Percentiles rank a stretch among this genome's conserved stretches.
Evolutionary conservation across 257 asterid species (phyloP).

Genomic region (Ballota nigra): DNA sequence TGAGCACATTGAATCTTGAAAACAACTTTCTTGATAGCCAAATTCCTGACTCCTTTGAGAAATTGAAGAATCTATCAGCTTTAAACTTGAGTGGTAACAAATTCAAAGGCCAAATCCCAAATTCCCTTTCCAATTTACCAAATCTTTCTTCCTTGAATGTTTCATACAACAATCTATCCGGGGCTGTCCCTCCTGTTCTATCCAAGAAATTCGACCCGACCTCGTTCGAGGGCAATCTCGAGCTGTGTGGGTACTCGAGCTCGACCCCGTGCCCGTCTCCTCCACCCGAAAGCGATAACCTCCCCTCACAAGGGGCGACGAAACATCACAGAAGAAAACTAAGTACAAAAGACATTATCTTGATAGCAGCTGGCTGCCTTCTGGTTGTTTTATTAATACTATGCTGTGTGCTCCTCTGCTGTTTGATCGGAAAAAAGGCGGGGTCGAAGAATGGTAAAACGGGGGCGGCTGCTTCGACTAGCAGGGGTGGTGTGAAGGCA

Average conservation of each 20-base stretch:
- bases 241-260: constrained; percentile 74
- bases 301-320: constrained; percentile 26
- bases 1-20: constrained; percentile 32
- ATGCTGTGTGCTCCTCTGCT: constrained; percentile 45
- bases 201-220: constrained; percentile 69
- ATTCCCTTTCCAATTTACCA: constrained; percentile 38
- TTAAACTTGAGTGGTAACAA: constrained; percentile 49
- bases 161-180: constrained; percentile 79
- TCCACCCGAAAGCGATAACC: constrained; percentile 26
- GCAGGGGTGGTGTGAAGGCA: constrained; percentile 32
- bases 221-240: constrained; percentile 67
- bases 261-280: constrained; percentile 59
- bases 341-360: constrained; percentile 47
- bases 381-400: constrained; percentile 22
- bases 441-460: constrained; percentile 26
- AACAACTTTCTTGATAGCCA: constrained; percentile 45
- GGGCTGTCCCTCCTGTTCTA: constrained; percentile 58
- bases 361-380: constrained; percentile 44
- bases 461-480: constrained; percentile 9
- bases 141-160: constrained; percentile 60
- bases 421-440: constrained; percentile 40
- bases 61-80: constrained; percentile 44
- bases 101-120: constrained; percentile 55
- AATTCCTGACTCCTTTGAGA: constrained; percentile 41
- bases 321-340: constrained; percentile 30